Base-by-base conservation (phyloP, 1,139 yeast species). In the Blastobotrys indianensis region DNA sequence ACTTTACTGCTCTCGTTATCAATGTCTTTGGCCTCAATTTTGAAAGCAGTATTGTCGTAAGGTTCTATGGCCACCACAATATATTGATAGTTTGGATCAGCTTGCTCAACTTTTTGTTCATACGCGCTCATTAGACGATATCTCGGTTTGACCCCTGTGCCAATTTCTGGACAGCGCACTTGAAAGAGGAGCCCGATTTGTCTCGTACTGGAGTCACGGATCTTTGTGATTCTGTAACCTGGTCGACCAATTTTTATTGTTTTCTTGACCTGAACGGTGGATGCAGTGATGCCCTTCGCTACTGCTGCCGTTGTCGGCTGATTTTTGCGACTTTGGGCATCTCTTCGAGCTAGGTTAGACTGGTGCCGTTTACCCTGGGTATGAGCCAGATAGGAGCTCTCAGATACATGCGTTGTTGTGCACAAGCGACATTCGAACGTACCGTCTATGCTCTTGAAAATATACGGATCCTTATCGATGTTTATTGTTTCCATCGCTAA, bases 61-160 rank as follows among this genome's bases (percentile, higher is more conserved):
- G 95, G 95, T 59, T 85, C 95, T 0, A 85, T 94, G 23, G 86
- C 78, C 0, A 86, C 64, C n/a, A 86, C 77, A 52, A 87, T 59
- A 58, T 82, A 86, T 62, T 84, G 94, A 63, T 65, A 65, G 46
- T 65, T 57, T 44, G 73, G 69, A 50, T 74, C 72, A 7, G 68
- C 67, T 2, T 68, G 60, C 15, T 63, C 82, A 1, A 73, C 64
- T 13, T 75, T 68, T 47, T 84, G 82, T 60, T 86, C 95, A 58
- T 74, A 84, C 42, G 80, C 76, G 36, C 85, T 77, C 90, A 86
- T 83, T 48, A 87, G 66, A 42, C 94, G 69, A 60, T 79, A 82
- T 45, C 75, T 63, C 3, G 96, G 95, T 44, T 66, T 73, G 4
- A 66, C 64, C 13, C 65, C 74, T 0, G 60, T 64, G 1, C 67